Base-by-base conservation (phyloP, 768 basidiomycete genomes). In the Rubroboletus satanas region DNA sequence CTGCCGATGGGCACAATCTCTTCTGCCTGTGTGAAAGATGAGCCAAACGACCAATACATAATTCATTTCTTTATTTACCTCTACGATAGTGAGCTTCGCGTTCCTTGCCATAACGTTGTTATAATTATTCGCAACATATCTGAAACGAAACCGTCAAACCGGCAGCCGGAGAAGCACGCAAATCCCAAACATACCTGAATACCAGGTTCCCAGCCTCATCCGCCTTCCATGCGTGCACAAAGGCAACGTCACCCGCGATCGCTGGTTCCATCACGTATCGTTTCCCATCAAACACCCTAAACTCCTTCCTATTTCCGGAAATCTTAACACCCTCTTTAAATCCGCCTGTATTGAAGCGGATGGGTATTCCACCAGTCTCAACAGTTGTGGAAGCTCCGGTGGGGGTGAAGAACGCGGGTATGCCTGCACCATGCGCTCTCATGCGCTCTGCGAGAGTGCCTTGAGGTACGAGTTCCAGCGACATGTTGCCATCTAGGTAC, bases 381-480 rank as follows among this genome's bases (percentile, higher is more conserved):
- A 92, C 81, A 1, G 84, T 83, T 11, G 91, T 92, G 11, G 79
- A 81, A 5, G 89, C 88, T 18, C 92, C 91, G 0, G 91, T 92
- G 7, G 91, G 91, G 1, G 91, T 94, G 73, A 77, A 93, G 76
- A 95, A 92, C 11, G 87, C 91, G 3, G 91, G 90, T 45, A 93
- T 90, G 32, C 93, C 91, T 14, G 88, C 86, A 8, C 88, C 91
- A 52, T 90, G 87, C 4, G 93, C 88, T 42, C 91, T 85, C 52
- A 93, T 76, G 55, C 91, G 85, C 64, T 93, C 93, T 15, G 87
- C 88, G n/a, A 96, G 82, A 5, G 90, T 93, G 2, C 93, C 93
- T 71, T 94, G 93, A 2, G 92, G 93, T 17, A 90, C 88, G 21
- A 95, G 84, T 66, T 95, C 93, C 18, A 93, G 74, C 9, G 87